These are phyloP conservation scores for Agroathelia rolfsii DNA, from an alignment of 1,284 basidiomycete genomes.

Conservation along the genomic window DNA sequence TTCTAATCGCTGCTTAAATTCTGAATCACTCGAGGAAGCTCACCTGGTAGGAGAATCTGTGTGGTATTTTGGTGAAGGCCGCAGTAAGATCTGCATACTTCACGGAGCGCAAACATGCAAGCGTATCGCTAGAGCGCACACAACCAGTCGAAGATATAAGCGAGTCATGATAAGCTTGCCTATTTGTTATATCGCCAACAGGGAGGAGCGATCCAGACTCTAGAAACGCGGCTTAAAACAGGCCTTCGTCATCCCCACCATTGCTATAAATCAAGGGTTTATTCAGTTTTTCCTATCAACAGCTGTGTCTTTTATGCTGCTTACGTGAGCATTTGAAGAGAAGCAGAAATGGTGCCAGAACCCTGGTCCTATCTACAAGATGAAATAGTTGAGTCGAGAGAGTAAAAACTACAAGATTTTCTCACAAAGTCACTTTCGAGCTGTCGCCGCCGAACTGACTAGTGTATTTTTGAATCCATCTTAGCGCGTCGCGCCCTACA, in stretches of 20 bases:
- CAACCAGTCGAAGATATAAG: constrained; percentile 24
- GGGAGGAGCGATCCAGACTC: constrained; percentile 26
- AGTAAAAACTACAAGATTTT: neutral
- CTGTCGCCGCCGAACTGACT: constrained; percentile 31
- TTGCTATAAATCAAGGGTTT: too few relatives aligned
- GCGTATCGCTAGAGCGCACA: constrained; percentile 20
- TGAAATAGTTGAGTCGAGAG: neutral
- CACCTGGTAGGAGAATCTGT: constrained; percentile 19
- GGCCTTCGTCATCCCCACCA: constrained; percentile 20
- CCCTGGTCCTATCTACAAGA: constrained; percentile 10
- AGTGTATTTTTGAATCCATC: constrained; percentile 34
- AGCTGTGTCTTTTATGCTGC: too few relatives aligned
- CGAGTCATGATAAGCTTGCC: constrained; percentile 23
- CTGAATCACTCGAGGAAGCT: too few relatives aligned
- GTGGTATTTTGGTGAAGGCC: constrained; percentile 21
- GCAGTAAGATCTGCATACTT: constrained; percentile 20
- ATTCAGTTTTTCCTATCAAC: too few relatives aligned
- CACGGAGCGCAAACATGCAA: constrained; percentile 31
- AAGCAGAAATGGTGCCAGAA: constrained; percentile 11
- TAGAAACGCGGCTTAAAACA: constrained; percentile 27
- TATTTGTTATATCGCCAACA: constrained; percentile 19
- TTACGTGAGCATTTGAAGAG: constrained; percentile 9
- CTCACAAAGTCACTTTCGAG: constrained; percentile 23
- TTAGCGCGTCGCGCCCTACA: constrained; percentile 14
- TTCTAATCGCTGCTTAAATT: too few relatives aligned